phyloP scores from a whole-genome alignment of 495 filamentous ascomycete genomes.

The Lophiostoma macrostomum region DNA sequence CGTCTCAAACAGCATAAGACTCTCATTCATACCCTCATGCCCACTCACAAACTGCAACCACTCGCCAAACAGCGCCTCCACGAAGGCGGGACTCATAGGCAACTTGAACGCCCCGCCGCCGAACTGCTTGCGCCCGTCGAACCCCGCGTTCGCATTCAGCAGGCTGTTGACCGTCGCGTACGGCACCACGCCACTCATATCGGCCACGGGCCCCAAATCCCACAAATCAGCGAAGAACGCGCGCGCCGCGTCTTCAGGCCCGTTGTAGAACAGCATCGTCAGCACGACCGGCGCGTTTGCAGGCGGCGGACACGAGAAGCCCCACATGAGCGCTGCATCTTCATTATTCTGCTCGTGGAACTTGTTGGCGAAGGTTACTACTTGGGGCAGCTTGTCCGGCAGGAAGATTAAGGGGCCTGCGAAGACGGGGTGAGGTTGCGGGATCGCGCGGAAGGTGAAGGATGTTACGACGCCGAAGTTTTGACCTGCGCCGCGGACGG shows the following conservation, averaged over 20 bases:
- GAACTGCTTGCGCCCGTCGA: constrained; percentile 34
- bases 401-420: constrained; percentile 48
- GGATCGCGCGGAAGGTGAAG: constrained; percentile 49
- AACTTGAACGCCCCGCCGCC: constrained; percentile 35
- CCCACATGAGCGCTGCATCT: constrained; percentile 39
- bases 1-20: constrained; percentile 34
- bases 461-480: constrained; percentile 44
- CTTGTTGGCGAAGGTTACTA: constrained; percentile 46
- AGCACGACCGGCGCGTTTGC: constrained; percentile 44
- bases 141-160: constrained; percentile 16
- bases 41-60: constrained; percentile 23
- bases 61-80: constrained; percentile 18
- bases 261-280: constrained; percentile 52
- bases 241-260: constrained; percentile 44
- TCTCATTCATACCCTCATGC: constrained; percentile 22
- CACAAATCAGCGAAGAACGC: constrained; percentile 40
- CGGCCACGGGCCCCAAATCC: constrained; percentile 30
- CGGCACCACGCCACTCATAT: constrained; percentile 26
- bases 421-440: constrained; percentile 47
- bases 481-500: constrained; percentile 39
- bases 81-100: constrained; percentile 30
- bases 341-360: constrained; percentile 32
- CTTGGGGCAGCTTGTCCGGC: constrained; percentile 40
- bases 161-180: constrained; percentile 30
- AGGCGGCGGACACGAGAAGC: constrained; percentile 44